Conservation (phyloP, 495 filamentous ascomycete genomes). For the Aeminium ludgeri region DNA sequence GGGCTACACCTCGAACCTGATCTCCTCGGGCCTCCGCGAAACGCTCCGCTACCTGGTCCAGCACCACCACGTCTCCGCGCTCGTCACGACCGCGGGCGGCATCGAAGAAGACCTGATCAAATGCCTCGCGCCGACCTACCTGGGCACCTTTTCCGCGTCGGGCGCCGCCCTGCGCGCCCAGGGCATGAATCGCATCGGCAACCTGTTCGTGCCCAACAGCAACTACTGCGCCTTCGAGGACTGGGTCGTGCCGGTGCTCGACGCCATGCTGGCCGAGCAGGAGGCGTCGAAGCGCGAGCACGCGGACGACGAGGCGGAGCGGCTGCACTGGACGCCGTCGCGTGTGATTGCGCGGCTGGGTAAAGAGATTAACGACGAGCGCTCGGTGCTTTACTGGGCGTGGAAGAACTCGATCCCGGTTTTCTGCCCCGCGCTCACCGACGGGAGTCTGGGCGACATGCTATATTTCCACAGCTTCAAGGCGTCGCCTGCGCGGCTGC, state of each 20-base stretch:
- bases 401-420: conserved; percentile 85
- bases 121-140: conserved; percentile 83
- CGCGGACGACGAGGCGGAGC: conserved; percentile 41
- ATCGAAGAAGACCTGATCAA: conserved; percentile 98
- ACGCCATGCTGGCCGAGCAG: conserved; percentile 83
- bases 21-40: conserved; percentile 84
- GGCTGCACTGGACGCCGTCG: conserved; percentile 77
- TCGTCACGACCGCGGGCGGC: conserved; percentile 93
- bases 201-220: conserved; percentile 85
- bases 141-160: conserved; percentile 60
- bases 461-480: conserved; percentile 92
- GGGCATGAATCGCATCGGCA: conserved; percentile 89
- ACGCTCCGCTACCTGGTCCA: conserved; percentile 83
- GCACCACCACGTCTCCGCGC: conserved; percentile 74
- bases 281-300: conserved; percentile 32
- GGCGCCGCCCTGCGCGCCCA: conserved; percentile 62
- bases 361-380: conserved; percentile 77
- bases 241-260: conserved; percentile 85
- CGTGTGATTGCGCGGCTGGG: conserved; percentile 75
- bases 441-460: conserved; percentile 93
- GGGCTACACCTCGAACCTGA: conserved; percentile 91
- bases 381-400: conserved; percentile 86
- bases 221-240: conserved; percentile 97
- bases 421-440: conserved; percentile 90
- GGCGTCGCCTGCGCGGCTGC: conserved; percentile 55